A percentile compares a stretch with the other conserved stretches of the same genome.
Evolutionary conservation across 176 grass and related monocot species (phyloP).

Genomic region (Aegilops bicornis): DNA sequence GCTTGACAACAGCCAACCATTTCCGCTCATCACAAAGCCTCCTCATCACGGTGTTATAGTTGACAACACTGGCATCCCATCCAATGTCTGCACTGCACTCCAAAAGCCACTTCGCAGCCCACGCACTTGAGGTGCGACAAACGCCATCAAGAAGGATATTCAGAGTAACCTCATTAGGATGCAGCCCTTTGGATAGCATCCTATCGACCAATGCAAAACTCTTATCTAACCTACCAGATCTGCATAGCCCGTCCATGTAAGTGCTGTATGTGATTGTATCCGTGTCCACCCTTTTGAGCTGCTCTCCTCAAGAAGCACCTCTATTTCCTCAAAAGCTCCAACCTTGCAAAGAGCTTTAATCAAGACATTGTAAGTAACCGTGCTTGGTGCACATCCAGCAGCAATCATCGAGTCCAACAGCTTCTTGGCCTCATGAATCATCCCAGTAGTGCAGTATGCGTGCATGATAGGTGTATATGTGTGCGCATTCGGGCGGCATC

Average conservation of each 20-base stretch:
- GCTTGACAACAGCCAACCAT: slow-evolving; percentile 67
- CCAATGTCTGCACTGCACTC: slow-evolving; percentile 60
- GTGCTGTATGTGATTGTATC: slow-evolving; percentile 82
- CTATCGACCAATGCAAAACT: slow-evolving; percentile 59
- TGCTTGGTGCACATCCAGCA: slow-evolving; percentile 56
- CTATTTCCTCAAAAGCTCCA: slow-evolving; percentile 59
- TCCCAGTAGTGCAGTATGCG: slow-evolving; percentile 52
- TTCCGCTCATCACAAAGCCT: slow-evolving; percentile 58
- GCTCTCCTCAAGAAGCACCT: slow-evolving; percentile 54
- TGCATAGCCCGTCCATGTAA: slow-evolving; percentile 83
- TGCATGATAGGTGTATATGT: slow-evolving; percentile 84
- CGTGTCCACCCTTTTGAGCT: slow-evolving; percentile 51
- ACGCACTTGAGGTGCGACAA: slow-evolving; percentile 52
- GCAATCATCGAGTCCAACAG: slow-evolving; percentile 61
- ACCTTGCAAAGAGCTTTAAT: slow-evolving; percentile 67
- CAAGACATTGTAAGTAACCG: slow-evolving; percentile 79
- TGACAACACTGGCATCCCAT: slow-evolving; percentile 66
- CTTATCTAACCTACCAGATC: slow-evolving; percentile 55
- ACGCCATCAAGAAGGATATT: slow-evolving; percentile 91
- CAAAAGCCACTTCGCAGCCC: slow-evolving; percentile 59
- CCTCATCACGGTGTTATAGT: slow-evolving; percentile 95
- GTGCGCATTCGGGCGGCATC: slow-evolving; percentile 70
- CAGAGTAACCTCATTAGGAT: slow-evolving; percentile 73
- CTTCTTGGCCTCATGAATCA: slow-evolving; percentile 52
- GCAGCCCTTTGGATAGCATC: slow-evolving; percentile 57